Percentiles rank a stretch among this genome's conserved stretches.
Evolutionary conservation across 2,329 filamentous ascomycete genomes (phyloP).

Genomic region (Ceratocystis cacaofunesta): DNA sequence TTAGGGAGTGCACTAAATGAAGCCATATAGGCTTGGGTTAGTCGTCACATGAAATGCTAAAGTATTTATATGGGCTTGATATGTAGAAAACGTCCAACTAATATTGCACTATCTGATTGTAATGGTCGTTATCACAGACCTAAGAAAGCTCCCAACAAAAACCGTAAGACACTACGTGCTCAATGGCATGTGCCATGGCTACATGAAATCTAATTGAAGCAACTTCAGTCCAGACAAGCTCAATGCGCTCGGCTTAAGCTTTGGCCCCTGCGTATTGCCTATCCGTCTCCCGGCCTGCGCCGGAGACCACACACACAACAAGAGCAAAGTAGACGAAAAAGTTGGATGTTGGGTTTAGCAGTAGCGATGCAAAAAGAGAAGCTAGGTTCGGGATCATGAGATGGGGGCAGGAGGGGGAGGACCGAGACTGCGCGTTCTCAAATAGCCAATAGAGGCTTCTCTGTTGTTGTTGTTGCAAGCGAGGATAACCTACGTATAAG

Average conservation of each 20-base stretch:
- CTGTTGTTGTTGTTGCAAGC: slow-evolving; percentile 71
- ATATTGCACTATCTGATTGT: too few relatives aligned
- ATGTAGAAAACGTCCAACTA: not conserved
- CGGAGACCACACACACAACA: not conserved
- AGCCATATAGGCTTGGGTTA: not conserved
- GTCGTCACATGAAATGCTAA: not conserved
- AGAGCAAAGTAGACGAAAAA: not conserved
- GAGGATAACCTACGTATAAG: slow-evolving; percentile 39
- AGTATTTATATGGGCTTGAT: not conserved
- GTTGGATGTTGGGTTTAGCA: not conserved
- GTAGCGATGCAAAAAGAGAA: not conserved
- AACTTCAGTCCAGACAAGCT: not conserved
- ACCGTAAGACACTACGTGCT: not conserved
- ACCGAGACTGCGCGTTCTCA: slow-evolving; percentile 38
- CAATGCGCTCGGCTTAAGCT: not conserved
- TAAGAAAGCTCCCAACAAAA: not conserved
- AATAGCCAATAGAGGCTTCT: slow-evolving; percentile 79
- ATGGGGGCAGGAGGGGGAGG: not conserved
- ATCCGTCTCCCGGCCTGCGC: not conserved
- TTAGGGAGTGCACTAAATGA: slow-evolving; percentile 7
- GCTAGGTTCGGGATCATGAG: not conserved
- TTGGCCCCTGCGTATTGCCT: not conserved
- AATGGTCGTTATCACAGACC: not conserved
- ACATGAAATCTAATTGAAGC: not conserved
- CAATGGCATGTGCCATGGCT: not conserved